Base-by-base conservation (phyloP, 306 rosid genomes). In the Carpinus viminea region DNA sequence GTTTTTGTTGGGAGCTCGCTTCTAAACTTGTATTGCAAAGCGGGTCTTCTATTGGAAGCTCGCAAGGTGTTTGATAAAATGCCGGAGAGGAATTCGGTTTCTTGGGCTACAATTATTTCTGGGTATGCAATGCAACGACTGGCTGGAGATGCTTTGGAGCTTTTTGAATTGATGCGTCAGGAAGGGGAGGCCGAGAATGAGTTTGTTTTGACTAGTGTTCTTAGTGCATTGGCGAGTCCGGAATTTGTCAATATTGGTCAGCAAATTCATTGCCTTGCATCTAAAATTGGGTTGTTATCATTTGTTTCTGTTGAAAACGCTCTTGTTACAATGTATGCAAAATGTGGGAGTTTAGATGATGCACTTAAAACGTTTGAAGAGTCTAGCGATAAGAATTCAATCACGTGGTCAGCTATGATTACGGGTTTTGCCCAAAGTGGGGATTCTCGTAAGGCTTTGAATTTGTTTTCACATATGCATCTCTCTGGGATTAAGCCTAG, bases 341-440 rank as follows among this genome's bases (percentile, higher is more conserved):
- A 88, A 79, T 92, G 98, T 81, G 94, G 92, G 74, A 85, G 84
- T 72, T 85, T 90, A 74, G 96, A 90, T 74, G 89, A 90, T 80
- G 97, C 97, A 2, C 83, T 92, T 41, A 70, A 46, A 69, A 90
- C 90, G 75, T 94, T 94, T 74, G 77, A 88, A 31, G 28, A 81
- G 55, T 85, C 82, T 0, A 89, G 93, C 60, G 83, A 85, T 75
- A 92, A 83, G 85, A 92, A 90, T 87, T 84, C 97, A 0, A 89
- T 94, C 69, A 94, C 97, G 2, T 94, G 96, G 97, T 94, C 97
- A 0, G 98, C 97, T 4, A 92, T 94, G 90, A 84, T 94, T 34
- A 90, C 92, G 41, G 92, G 97, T 54, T 90, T 81, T 87, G 91
- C 96, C 0, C 96, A 90, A 62, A 83, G 93, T 72, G 98, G 97